Evolutionary conservation across 2,329 filamentous ascomycete species (phyloP), one percentile per base, ranked within the genome.

Genomic region (Sarocladium kiliense): DNA sequence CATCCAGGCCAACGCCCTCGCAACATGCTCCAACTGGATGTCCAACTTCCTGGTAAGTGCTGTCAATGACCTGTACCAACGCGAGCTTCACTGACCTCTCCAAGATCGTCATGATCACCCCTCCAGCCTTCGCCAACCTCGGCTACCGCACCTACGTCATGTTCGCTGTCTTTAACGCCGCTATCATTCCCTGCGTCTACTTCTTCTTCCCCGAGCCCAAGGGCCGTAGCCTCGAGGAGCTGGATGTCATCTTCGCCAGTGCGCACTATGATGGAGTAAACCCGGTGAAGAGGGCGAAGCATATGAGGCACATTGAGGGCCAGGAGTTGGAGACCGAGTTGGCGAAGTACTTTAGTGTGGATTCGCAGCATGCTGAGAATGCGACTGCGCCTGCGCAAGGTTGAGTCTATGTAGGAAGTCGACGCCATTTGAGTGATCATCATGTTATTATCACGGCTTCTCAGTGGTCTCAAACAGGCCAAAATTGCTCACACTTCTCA

Each of bases 51-150:
- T 88, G 61, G 30, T 14, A 11, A 2, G 19, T 32, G 7, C n/a
- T n/a, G n/a, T n/a, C n/a, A n/a, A n/a, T n/a, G n/a, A n/a, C n/a
- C n/a, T n/a, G n/a, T n/a, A n/a, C n/a, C n/a, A n/a, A n/a, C n/a
- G n/a, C 30, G 30, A 12, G 7, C 30, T 32, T 32, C 30, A 12
- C 30, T 32, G 30, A 32, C 30, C 6, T 32, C 30, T 32, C 12
- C 30, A 32, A 32, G 30, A 80, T 83, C 59, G 80, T 83, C 0
- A 90, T 91, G 74, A 89, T 89, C 72, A 90, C 87, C 0, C 86
- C 87, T 0, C 89, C 88, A 66, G 89, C 90, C 36, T 73, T 86
- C 11, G 69, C 78, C 54, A 75, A 78, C 30, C 81, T 72, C 2
- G 70, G 68, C 11, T 79, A 71, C 58, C 72, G 73, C 19, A 76